Conservation (phyloP, 805 yeast genomes). For the Metahyphopichia silvanorum region DNA sequence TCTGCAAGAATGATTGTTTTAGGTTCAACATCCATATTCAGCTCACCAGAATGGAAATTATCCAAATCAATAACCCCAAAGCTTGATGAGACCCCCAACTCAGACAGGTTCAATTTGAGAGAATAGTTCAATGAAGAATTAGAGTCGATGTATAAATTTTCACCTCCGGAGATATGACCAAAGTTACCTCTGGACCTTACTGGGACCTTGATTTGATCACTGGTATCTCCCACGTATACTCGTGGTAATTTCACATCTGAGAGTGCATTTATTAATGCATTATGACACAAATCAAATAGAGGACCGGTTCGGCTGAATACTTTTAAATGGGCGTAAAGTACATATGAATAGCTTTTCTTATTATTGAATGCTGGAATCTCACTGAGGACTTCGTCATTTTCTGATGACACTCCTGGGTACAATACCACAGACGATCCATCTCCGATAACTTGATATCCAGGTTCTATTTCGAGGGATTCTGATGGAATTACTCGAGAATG, state of each 20-base stretch:
- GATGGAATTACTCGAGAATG: slow-evolving; percentile 53
- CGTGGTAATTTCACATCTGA: slow-evolving; percentile 59
- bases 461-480: slow-evolving; percentile 15
- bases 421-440: slow-evolving; percentile 13
- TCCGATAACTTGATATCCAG: slow-evolving; percentile 12
- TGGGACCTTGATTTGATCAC: slow-evolving; percentile 49
- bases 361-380: slow-evolving; percentile 7
- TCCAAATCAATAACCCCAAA: slow-evolving; percentile 57
- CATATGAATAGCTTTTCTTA: slow-evolving; percentile 33
- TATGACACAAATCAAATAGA: slow-evolving; percentile 71
- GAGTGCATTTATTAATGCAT: slow-evolving; percentile 62
- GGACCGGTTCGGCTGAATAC: slow-evolving; percentile 85
- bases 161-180: slow-evolving; percentile 41
- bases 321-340: slow-evolving; percentile 68
- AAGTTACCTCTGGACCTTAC: slow-evolving; percentile 51
- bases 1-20: slow-evolving; percentile 58
- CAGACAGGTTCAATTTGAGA: slow-evolving; percentile 36
- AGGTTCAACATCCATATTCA: slow-evolving; percentile 21
- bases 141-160: slow-evolving; percentile 53
- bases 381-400: slow-evolving; percentile 20
- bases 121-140: slow-evolving; percentile 21
- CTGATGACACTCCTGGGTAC: slow-evolving; percentile 22
- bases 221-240: slow-evolving; percentile 64
- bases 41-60: slow-evolving; percentile 25
- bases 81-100: slow-evolving; percentile 45